Percentiles rank a stretch among this genome's conserved stretches.
Conservation (phyloP, 2,329 filamentous ascomycete species). For the Ceratocystis eucalypticola region DNA sequence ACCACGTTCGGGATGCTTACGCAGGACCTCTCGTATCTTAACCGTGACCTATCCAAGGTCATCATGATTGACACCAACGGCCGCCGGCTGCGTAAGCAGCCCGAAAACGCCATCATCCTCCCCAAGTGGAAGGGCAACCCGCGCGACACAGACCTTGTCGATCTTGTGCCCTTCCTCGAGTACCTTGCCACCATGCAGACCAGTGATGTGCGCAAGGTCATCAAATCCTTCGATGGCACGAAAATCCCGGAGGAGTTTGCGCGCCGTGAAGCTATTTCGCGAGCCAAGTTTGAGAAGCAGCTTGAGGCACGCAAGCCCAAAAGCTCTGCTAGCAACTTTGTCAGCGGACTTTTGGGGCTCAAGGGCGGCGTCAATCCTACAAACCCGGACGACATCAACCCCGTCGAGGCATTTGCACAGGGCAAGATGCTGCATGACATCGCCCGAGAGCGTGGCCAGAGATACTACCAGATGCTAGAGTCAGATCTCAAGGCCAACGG, state of each 20-base stretch:
- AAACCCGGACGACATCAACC: conserved; percentile 40
- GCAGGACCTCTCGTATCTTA: conserved; percentile 92
- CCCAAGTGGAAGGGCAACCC: conserved; percentile 78
- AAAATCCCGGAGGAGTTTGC: conserved; percentile 86
- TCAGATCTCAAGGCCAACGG: conserved; percentile 86
- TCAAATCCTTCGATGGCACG: conserved; percentile 80
- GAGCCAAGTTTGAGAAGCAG: conserved; percentile 72
- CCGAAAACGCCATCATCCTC: conserved; percentile 90
- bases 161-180: conserved; percentile 90
- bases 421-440: conserved; percentile 97
- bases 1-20: neutral
- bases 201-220: conserved; percentile 68
- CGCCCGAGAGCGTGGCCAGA: conserved; percentile 79
- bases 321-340: conserved; percentile 50
- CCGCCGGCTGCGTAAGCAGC: conserved; percentile 71
- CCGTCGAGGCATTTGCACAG: conserved; percentile 66
- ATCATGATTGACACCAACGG: conserved; percentile 85
- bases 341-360: conserved; percentile 60
- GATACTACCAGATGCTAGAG: conserved; percentile 79
- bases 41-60: conserved; percentile 88
- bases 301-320: conserved; percentile 55
- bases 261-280: conserved; percentile 69
- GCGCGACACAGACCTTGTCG: conserved; percentile 73
- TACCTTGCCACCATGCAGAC: conserved; percentile 92
- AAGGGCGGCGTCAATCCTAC: conserved; percentile 39